Base-by-base conservation (phyloP, 352 stramenopile genomes). In the Globisporangium viniferum region DNA sequence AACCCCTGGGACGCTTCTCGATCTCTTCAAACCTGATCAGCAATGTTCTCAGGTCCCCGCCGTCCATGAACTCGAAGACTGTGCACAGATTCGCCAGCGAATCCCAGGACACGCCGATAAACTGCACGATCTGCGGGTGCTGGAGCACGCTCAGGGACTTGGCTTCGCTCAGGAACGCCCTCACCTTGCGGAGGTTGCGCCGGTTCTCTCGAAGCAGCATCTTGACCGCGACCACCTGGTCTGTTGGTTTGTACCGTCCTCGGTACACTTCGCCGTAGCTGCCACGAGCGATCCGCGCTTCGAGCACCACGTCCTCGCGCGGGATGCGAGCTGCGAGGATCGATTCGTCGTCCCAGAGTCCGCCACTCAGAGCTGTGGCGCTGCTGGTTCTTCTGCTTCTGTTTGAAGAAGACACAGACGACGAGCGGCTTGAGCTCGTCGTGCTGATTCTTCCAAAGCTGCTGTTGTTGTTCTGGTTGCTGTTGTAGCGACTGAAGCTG, bases 221-320 rank as follows among this genome's bases (percentile, higher is more conserved):
- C 71, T 90, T 90, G 63, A 88, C 79, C 0, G 73, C 74, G 20
- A 90, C 78, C 0, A 49, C 12, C 41, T 84, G 61, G 57, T 65
- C 64, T 8, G 76, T 73, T 33, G 84, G 20, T 20, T 76, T 69
- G 74, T 86, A 87, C 2, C 46, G 57, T 0, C 78, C 78, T 0
- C 46, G 41, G 29, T 80, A 87, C 1, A 88, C 81, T 68, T 84
- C 73, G 3, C 76, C 73, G 48, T 77, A 88, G 5, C 77, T 76
- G 39, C 79, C 80, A 51, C 71, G 73, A 39, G 64, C 75, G 8
- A 87, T 39, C 6, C 78, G 12, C 24, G 66, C 60, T 0, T 68
- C 56, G 18, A 62, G 29, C 0, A 61, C 63, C n/a, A 79, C 46
- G 20, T 81, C 78, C n/a, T 80, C 77, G 3, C 74, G 36, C 2